Conservation (phyloP, 2,329 filamentous ascomycete genomes). For the Aspergillus sp. region DNA sequence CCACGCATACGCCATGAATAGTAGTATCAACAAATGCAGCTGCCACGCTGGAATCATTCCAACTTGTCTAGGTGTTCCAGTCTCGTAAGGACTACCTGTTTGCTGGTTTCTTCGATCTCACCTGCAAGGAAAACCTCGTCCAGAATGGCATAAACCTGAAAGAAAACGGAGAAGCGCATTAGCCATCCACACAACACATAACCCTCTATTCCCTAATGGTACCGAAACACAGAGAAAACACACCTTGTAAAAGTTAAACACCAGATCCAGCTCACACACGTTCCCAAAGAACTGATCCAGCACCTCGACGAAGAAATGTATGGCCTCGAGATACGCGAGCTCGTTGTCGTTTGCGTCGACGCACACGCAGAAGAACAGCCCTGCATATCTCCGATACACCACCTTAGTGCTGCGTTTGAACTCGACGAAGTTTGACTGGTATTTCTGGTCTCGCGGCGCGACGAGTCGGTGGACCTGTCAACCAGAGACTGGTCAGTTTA, state of each 20-base stretch:
- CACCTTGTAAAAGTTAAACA: slow-evolving; percentile 64
- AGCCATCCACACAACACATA: not conserved
- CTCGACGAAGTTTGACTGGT: slow-evolving; percentile 99
- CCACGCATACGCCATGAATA: slow-evolving; percentile 1
- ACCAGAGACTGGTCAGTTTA: no score
- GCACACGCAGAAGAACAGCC: slow-evolving; percentile 97
- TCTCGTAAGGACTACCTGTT: slow-evolving; percentile 90
- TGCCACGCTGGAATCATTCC: slow-evolving; percentile 49
- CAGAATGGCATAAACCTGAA: slow-evolving; percentile 86
- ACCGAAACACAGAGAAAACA: slow-evolving; percentile 9
- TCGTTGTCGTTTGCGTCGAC: slow-evolving; percentile 99
- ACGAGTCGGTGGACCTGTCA: slow-evolving; percentile 85
- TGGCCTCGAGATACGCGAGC: slow-evolving; percentile 89
- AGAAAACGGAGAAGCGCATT: slow-evolving; percentile 4
- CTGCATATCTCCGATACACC: slow-evolving; percentile 93
- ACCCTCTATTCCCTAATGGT: not conserved
- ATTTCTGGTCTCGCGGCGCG: slow-evolving; percentile 94
- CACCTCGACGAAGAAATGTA: slow-evolving; percentile 99
- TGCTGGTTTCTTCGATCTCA: slow-evolving; percentile 97
- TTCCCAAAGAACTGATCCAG: slow-evolving; percentile 98
- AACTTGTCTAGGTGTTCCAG: slow-evolving; percentile 94
- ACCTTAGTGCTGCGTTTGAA: slow-evolving; percentile 67
- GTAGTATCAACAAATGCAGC: not conserved
- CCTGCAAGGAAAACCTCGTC: slow-evolving; percentile 97
- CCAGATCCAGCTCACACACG: slow-evolving; percentile 92